Evolutionary conservation across 352 stramenopile genomes (phyloP), one percentile per base, ranked within the genome.

Genomic region (Phytophthora melonis): DNA sequence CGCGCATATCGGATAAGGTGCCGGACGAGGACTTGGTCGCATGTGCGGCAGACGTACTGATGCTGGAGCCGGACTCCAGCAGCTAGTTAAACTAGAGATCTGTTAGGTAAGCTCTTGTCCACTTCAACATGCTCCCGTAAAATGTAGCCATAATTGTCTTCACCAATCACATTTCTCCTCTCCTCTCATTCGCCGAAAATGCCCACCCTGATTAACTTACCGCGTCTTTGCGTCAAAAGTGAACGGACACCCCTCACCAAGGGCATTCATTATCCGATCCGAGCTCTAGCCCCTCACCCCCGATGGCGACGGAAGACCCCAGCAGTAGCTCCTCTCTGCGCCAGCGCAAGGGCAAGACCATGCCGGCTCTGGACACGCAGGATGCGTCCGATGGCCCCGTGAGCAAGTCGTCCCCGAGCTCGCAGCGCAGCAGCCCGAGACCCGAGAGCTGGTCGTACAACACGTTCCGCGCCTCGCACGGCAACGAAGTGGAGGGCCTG

Each of bases 401-500:
- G 14, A 16, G 7, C 6, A 63, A 67, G 21, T 55, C 54, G 5
- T 55, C 54, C 3, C 45, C 49, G 6, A 27, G 36, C 30, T 68
- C 55, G 18, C 53, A 53, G 18, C 59, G 57, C 63, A 49, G 52
- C 5, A 81, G 73, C 23, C 73, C 77, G 53, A 63, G 70, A 3
- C 74, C 61, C 11, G 74, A 79, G 11, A 78, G 54, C 32, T 75
- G 65, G 74, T 64, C 64, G 16, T 84, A 82, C 67, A 92, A 92
- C 70, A 82, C 72, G 63, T 94, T 95, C 66, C 89, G 89, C 30
- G 81, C 80, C 9, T 78, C 81, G 16, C 79, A 84, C 45, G 82
- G 82, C 66, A 84, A 74, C 34, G 79, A 90, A 16, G 69, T 91
- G 30, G 85, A 94, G 39, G 82, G 87, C 14, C 71, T 91, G 66